Base-by-base conservation (phyloP, 2,329 filamentous ascomycete genomes). In the Neopestalotiopsis sp. region DNA sequence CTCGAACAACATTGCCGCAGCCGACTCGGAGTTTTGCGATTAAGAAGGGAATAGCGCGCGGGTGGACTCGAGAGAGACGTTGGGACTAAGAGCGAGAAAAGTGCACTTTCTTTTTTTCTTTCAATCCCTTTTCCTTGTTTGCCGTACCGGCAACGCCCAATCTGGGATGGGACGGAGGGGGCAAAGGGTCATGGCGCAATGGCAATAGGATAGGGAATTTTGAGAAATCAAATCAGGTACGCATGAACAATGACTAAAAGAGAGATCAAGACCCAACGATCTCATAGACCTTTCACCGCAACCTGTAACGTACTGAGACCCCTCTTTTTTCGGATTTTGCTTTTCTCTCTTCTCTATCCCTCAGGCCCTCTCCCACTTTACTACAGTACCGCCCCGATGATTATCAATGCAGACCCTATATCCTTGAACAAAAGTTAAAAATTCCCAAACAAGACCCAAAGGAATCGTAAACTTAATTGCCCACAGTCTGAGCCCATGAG, bases 321-420 rank as follows among this genome's bases (percentile, higher is more conserved):
- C 45, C n/a, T 10, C 5, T 3, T 20, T 52, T 17, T 49, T 61
- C 32, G 30, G n/a, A 38, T 40, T 32, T 59, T 59, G 17, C 24
- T 28, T 59, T 30, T 59, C 14, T 14, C 24, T 59, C 12, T 34
- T 20, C 14, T 5, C 28, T 34, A 30, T 28, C 24, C 24, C 24
- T 28, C 24, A 28, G 24, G 24, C 34, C 10, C 10, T 38, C 34
- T 38, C 34, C 34, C 34, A 7, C 10, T 10, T 38, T 38, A 38
- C 34, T 38, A 38, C 2, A 38, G 6, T 7, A 7, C 28, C 28
- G 32, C 28, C 59, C 59, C 59, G 24, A 28, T 28, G 24, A 62
- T 62, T 40, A 62, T 62, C 32, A 34, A 62, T 40, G 59, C 59
- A 62, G 59, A 30, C 34, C 59, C 59, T 38, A n/a, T 20, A 52